Base-by-base conservation (phyloP, 345 rosid genomes). In the Sisymbrium altissimum region DNA sequence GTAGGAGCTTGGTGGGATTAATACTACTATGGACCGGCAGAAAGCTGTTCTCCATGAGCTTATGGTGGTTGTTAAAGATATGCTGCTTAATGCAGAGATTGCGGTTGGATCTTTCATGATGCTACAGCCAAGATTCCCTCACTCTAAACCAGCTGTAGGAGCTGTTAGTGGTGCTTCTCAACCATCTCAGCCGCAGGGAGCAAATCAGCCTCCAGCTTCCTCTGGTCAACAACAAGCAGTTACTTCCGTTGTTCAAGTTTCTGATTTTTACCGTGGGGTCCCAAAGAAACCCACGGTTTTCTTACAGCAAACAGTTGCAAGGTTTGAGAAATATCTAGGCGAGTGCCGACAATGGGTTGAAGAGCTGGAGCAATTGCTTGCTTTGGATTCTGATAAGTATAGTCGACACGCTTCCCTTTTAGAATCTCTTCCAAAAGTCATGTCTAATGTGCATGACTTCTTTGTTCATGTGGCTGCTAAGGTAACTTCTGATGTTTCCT, bases 401-500 rank as follows among this genome's bases (percentile, higher is more conserved):
- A 83, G 70, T 64, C 76, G 85, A 19, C 80, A 79, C 9, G 79
- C 85, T 71, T 84, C 89, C 18, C 77, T 88, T 71, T 75, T 90
- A 77, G 92, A 84, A 68, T 87, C 98, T 80, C 96, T 95, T 77
- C 99, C 98, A 2, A 83, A 87, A 79, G 90, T 95, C 69, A 88
- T 95, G 88, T 84, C 89, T 80, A 90, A 95, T 80, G 90, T 88
- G 66, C 96, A 95, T 46, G 90, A 86, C 80, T 86, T 88, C 83
- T 92, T 92, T 84, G 90, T 95, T 72, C 97, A 92, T 78, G 94
- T 89, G 58, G 98, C 99, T 82, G 92, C 97, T 19, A 95, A 95
- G 99, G 98, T 95, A 84, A 25, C 59, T 23, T 9, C 35, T 48
- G 21, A 57, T 68, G 45, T 18, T 41, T 41, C 27, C 25, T 43